Percentiles rank a stretch among this genome's conserved stretches.
Conservation (phyloP, 2,329 filamentous ascomycete species). For the Fusarium clavum region DNA sequence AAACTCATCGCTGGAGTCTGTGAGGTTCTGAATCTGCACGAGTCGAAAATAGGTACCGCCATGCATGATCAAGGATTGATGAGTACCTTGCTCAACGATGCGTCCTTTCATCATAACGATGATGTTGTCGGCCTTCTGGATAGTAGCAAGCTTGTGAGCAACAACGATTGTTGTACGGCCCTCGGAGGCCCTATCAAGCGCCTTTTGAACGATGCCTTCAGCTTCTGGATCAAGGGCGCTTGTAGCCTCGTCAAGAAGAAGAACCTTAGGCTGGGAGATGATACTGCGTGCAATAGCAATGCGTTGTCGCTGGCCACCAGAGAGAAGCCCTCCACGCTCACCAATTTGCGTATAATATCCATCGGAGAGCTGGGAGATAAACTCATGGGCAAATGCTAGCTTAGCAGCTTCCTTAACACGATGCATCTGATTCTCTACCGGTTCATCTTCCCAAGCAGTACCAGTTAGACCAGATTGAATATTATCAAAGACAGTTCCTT, state of each 20-base stretch:
- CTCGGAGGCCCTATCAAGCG: slow-evolving; percentile 62
- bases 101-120: slow-evolving; percentile 68
- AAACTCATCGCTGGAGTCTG: background rate
- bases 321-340: background rate
- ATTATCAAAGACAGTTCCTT: background rate
- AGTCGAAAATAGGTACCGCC: slow-evolving; percentile 61
- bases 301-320: background rate
- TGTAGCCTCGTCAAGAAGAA: slow-evolving; percentile 75
- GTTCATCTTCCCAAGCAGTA: background rate
- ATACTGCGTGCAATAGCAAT: background rate
- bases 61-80: slow-evolving; percentile 60
- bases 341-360: background rate
- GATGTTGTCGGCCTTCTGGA: slow-evolving; percentile 52
- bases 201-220: slow-evolving; percentile 63
- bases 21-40: slow-evolving; percentile 54
- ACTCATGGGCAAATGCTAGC: background rate
- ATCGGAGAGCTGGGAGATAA: background rate
- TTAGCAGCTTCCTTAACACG: background rate
- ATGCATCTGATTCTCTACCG: background rate
- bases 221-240: slow-evolving; percentile 60
- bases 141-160: slow-evolving; percentile 67
- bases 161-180: slow-evolving; percentile 68
- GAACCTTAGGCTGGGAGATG: slow-evolving; percentile 48
- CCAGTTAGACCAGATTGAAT: background rate
- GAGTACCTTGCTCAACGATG: slow-evolving; percentile 68